Base-by-base conservation (phyloP, 140 eudicot genomes). In the Anethum foeniculum region DNA sequence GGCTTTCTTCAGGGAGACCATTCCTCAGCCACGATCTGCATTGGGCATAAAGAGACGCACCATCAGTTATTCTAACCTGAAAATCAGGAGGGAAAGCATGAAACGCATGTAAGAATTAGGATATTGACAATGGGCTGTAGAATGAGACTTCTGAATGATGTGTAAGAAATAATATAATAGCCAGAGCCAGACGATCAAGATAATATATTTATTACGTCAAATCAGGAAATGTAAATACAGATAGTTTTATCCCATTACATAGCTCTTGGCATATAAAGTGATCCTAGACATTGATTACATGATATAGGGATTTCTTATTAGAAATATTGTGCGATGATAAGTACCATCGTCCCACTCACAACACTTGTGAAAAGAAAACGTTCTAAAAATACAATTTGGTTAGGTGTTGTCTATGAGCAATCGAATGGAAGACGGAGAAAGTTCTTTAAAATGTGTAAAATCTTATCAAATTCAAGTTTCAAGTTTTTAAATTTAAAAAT, bases 11-110 rank as follows among this genome's bases (percentile, higher is more conserved):
- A 69, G 89, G 84, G 81, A 80, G 67, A 21, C 99, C 92, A 78
- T 94, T 94, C 87, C 87, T 94, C 82, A 94, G 86, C 99, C 99
- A 94, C 19, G 99, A 94, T 18, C 97, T 88, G 79, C 99, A 94
- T 71, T 88, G 97, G 64, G 95, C 83, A 82, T 92, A 94, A 56
- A 94, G 88, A 36, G 99, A 90, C 28, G 92, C 82, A 62, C 86
- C 90, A 65, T 92, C 97, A 76, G 87, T 54, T 75, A 89, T 75
- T 80, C 85, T 87, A 75, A 92, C 97, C 99, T 94, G 85, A 56
- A 87, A 83, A 69, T 34, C 77, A 71, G 80, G 47, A 46, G 68
- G 80, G 19, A 60, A 84, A 19, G 73, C 11, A 78, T 65, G 27
- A 16, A 56, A 41, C 30, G 27, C 78, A 48, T 54, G 79, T 21